Evolutionary conservation across 2,329 filamentous ascomycete genomes (phyloP).

Genomic region (Fusarium sacchari): DNA sequence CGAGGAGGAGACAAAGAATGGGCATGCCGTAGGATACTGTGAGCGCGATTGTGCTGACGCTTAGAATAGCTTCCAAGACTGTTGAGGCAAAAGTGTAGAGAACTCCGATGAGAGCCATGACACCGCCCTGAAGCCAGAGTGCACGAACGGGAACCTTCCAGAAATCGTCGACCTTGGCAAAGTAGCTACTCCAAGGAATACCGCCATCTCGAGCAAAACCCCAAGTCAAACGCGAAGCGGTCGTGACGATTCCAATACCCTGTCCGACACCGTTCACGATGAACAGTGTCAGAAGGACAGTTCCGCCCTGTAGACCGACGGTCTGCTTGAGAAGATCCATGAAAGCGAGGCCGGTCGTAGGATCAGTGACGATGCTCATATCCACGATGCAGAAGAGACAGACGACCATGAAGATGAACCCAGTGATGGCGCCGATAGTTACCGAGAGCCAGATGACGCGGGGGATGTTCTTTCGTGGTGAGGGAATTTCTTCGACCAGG

Average conservation of each 20-base stretch:
- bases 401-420: slow-evolving; percentile 62
- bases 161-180: slow-evolving; percentile 53
- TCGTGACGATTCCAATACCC: slow-evolving; percentile 61
- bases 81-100: slow-evolving; percentile 65
- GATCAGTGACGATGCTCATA: slow-evolving; percentile 53
- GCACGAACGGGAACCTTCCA: slow-evolving; percentile 65
- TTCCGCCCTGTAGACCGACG: slow-evolving; percentile 51
- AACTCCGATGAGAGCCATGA: slow-evolving; percentile 58
- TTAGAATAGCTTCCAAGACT: slow-evolving; percentile 63
- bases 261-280: slow-evolving; percentile 66
- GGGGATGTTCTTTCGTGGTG: slow-evolving; percentile 61
- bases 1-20: slow-evolving; percentile 58
- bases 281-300: slow-evolving; percentile 60
- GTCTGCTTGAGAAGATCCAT: slow-evolving; percentile 57
- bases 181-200: slow-evolving; percentile 56
- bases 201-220: slow-evolving; percentile 65
- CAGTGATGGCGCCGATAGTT: slow-evolving; percentile 58
- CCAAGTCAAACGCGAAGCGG: slow-evolving; percentile 63
- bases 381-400: slow-evolving; percentile 62
- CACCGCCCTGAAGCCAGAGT: slow-evolving; percentile 61
- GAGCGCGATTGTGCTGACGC: slow-evolving; percentile 65
- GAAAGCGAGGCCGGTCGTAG: slow-evolving; percentile 57
- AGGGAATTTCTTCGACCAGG: slow-evolving; percentile 66
- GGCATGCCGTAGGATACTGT: slow-evolving; percentile 62
- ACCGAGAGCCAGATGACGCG: slow-evolving; percentile 64